These are phyloP conservation scores for Naumovozyma castellii DNA, from an alignment of 805 yeast genomes.

Conservation along the genomic window DNA sequence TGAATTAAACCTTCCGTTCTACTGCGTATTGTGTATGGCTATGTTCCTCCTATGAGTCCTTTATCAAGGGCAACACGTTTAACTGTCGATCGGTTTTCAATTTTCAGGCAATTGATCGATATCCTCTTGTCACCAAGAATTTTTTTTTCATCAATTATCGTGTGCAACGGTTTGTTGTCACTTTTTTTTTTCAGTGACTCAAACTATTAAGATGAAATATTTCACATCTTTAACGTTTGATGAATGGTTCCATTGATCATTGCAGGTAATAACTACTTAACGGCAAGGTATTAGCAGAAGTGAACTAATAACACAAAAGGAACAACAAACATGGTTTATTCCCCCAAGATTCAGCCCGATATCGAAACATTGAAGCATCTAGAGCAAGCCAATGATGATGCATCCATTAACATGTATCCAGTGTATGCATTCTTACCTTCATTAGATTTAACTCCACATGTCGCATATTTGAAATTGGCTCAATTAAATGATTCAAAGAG, in stretches of 20 bases:
- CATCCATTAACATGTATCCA: conserved; percentile 64
- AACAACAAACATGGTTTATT: conserved; percentile 1
- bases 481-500: conserved; percentile 45
- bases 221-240: too few species aligned
- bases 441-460: conserved; percentile 78
- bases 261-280: too few species aligned
- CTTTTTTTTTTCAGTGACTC: neutral
- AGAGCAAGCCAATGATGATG: conserved; percentile 31
- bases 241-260: too few species aligned
- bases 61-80: too few species aligned
- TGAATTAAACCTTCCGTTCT: too few species aligned
- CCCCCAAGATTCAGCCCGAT: conserved; percentile 40
- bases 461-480: conserved; percentile 79
- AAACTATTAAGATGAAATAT: too few species aligned
- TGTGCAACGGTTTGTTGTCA: neutral
- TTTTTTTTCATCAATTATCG: neutral
- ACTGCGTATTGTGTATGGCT: too few species aligned
- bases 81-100: too few species aligned
- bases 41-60: too few species aligned
- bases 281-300: too few species aligned
- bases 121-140: neutral
- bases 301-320: neutral
- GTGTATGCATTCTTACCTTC: conserved; percentile 65
- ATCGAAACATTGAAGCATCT: conserved; percentile 37
- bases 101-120: too few species aligned